Evolutionary conservation across 257 asterid genomes (phyloP), one percentile per base, ranked within the genome.

Genomic region (Nicotiana undulata): DNA sequence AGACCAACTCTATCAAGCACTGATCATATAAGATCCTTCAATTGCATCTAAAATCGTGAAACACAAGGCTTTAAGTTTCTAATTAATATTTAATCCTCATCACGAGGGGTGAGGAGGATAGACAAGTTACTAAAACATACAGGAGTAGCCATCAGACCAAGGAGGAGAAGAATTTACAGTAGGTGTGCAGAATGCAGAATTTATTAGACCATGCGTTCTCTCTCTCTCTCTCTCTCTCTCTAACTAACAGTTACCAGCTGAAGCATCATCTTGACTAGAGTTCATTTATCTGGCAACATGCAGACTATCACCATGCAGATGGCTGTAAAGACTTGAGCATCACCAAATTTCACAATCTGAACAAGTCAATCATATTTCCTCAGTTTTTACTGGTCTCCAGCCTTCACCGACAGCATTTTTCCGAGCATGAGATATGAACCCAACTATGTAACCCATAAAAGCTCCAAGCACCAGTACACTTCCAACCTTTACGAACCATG

Each of bases 361-460:
- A 5, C 20, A 22, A 70, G 58, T 2, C 24, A 64, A 34, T 77
- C 81, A 86, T 24, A 52, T 61, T 11, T 88, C 98, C 9, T 90
- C 93, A 3, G 82, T 77, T 90, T 90, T 94, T 24, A 94, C 91
- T 9, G 90, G 91, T 29, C 88, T 88, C 98, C 98, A 94, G n/a
- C 67, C 79, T 40, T 86, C 66, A 65, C 72, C 75, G 56, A 63
- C 78, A 59, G 81, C 79, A n/a, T 85, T 91, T 74, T 84, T 89
- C 40, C 83, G 79, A 0, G 84, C 83, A 34, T 87, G 95, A 20
- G 95, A 85, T 66, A 84, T 52, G 13, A 90, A 91, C 24, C 98
- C 97, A 9, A 90, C 6, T 60, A 89, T 88, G 75, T 91, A 94
- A 58, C 97, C 98, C 17, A 91, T 79, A 77, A 91, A 89, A 76